phyloP scores from a whole-genome alignment of 805 yeast genomes.

The Yarrowia sp. region DNA sequence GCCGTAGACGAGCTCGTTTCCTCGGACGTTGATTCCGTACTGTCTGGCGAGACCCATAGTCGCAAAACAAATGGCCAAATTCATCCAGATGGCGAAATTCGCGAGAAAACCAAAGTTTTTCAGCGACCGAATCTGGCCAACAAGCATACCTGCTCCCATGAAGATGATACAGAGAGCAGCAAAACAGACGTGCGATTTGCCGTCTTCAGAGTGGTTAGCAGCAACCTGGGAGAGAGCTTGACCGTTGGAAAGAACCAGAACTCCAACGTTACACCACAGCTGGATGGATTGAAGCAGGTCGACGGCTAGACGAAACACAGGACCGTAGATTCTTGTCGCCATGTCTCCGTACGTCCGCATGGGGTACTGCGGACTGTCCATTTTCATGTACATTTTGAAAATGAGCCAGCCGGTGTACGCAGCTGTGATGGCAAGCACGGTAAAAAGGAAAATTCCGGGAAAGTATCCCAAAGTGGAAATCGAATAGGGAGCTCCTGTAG shows the following conservation, averaged over 20 bases:
- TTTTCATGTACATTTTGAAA: slow-evolving; percentile 50
- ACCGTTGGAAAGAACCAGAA: slow-evolving; percentile 54
- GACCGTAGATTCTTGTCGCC: slow-evolving; percentile 53
- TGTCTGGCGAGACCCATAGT: slow-evolving; percentile 55
- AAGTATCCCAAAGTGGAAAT: slow-evolving; percentile 56
- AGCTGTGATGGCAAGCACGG: slow-evolving; percentile 54
- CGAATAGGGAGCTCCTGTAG: slow-evolving; percentile 57
- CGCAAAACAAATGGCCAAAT: slow-evolving; percentile 54
- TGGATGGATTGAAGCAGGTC: slow-evolving; percentile 55
- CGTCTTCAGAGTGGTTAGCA: slow-evolving; percentile 31
- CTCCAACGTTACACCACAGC: slow-evolving; percentile 56
- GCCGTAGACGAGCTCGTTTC: slow-evolving; percentile 42
- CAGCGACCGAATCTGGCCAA: slow-evolving; percentile 55
- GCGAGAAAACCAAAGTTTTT: slow-evolving; percentile 54
- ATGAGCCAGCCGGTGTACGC: slow-evolving; percentile 55
- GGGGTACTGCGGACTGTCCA: slow-evolving; percentile 56
- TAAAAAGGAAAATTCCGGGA: slow-evolving; percentile 55
- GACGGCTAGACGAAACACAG: slow-evolving; percentile 48
- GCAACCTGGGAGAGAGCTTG: slow-evolving; percentile 55
- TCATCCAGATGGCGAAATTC: slow-evolving; percentile 58
- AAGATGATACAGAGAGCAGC: slow-evolving; percentile 55
- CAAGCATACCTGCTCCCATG: slow-evolving; percentile 55
- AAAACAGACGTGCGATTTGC: slow-evolving; percentile 50
- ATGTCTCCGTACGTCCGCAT: slow-evolving; percentile 55
- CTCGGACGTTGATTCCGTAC: slow-evolving; percentile 48